Conservation (phyloP, 345 rosid genomes). For the Citropsis articulata region DNA sequence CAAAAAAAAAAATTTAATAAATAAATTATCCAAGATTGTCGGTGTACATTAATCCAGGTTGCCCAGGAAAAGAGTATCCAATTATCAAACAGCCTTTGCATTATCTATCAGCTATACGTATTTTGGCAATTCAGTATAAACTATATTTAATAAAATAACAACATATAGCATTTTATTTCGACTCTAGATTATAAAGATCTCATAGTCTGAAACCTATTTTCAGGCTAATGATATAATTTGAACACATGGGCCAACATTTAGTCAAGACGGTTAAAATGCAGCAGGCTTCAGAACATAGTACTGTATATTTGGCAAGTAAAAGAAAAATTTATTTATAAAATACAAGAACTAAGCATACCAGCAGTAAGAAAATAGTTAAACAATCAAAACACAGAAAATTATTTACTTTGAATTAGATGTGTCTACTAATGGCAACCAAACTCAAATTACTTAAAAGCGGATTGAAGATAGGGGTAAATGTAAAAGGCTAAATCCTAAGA, state of each 20-base stretch:
- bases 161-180: not conserved
- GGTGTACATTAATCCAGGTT: not conserved
- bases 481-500: not conserved
- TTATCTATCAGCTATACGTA: not conserved
- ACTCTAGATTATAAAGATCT: not conserved
- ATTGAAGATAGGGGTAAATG: not conserved
- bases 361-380: not conserved
- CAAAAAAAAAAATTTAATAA: not conserved
- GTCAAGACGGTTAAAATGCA: not conserved
- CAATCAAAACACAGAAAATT: not conserved
- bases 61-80: not conserved
- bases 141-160: not conserved
- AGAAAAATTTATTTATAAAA: not conserved
- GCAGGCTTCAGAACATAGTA: not conserved
- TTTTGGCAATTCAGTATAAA: not conserved
- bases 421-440: not conserved
- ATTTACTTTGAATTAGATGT: not conserved
- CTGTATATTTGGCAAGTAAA: not conserved
- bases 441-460: not conserved
- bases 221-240: not conserved
- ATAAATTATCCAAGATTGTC: not conserved
- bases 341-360: conserved; percentile 5
- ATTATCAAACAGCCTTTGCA: not conserved
- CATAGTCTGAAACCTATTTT: not conserved
- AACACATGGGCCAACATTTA: not conserved